phyloP scores from a whole-genome alignment of 805 yeast genomes.

The Myxozyma nipponensis region DNA sequence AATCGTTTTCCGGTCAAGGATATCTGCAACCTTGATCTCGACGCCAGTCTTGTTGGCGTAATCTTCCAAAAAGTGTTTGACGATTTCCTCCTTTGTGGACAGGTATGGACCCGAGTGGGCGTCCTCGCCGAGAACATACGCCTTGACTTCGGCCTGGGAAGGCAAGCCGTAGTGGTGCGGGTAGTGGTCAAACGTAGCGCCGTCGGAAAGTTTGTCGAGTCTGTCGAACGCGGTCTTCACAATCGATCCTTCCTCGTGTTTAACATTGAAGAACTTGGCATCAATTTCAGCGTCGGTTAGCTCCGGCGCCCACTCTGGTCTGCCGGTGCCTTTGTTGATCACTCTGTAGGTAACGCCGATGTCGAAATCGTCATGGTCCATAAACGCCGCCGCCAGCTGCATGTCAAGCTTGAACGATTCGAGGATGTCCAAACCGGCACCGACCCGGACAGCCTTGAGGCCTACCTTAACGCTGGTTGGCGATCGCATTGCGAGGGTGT shows the following conservation, averaged over 20 bases:
- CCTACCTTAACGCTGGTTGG: constrained; percentile 75
- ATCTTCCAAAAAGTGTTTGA: constrained; percentile 54
- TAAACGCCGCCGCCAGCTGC: constrained; percentile 70
- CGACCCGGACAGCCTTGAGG: constrained; percentile 61
- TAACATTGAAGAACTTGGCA: constrained; percentile 29
- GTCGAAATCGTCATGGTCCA: constrained; percentile 60
- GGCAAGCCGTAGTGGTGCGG: constrained; percentile 81
- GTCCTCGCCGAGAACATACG: constrained; percentile 66
- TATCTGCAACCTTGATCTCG: constrained; percentile 52
- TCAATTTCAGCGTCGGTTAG: constrained; percentile 38
- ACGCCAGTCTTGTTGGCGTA: constrained; percentile 59
- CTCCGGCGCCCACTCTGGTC: constrained; percentile 51
- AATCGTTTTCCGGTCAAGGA: constrained; percentile 56
- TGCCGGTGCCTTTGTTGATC: constrained; percentile 55
- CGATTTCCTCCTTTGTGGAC: constrained; percentile 64
- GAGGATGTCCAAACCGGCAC: constrained; percentile 54
- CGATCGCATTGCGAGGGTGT: constrained; percentile 61
- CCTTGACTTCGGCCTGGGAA: constrained; percentile 57
- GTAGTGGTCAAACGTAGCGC: constrained; percentile 45
- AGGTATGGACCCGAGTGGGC: constrained; percentile 61
- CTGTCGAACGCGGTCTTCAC: not conserved
- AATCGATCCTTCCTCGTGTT: not conserved
- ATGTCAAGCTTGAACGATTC: constrained; percentile 71
- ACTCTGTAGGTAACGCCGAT: constrained; percentile 44
- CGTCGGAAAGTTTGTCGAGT: constrained; percentile 29